Conservation (phyloP, 192 early-diverging fungal genomes). For the Linnemannia exigua region DNA sequence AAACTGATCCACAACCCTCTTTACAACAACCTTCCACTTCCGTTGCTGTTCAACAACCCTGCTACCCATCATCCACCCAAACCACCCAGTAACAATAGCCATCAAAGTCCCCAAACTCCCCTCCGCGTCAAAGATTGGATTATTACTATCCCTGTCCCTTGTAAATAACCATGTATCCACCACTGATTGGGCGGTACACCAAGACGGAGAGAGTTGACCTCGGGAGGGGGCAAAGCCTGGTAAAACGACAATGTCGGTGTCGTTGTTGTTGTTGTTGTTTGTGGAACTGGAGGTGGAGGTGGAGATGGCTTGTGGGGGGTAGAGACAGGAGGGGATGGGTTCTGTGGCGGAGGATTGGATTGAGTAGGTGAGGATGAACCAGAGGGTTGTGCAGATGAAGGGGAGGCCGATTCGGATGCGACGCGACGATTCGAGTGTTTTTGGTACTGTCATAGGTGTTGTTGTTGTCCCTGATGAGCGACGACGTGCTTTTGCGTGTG, state of each 20-base stretch:
- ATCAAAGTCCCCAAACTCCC: slow-evolving; percentile 63
- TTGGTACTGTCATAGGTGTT: background rate
- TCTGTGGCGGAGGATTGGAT: slow-evolving; percentile 39
- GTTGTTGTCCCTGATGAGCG: too few relatives aligned
- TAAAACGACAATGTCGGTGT: background rate
- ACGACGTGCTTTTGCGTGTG: background rate
- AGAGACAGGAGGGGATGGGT: slow-evolving; percentile 9
- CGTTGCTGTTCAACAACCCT: slow-evolving; percentile 28
- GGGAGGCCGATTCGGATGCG: slow-evolving; percentile 9
- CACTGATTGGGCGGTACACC: slow-evolving; percentile 62
- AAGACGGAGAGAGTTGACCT: slow-evolving; percentile 42
- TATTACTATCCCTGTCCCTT: slow-evolving; percentile 40
- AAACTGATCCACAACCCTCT: background rate
- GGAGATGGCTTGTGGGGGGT: background rate
- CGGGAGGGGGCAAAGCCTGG: background rate
- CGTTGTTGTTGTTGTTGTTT: background rate
- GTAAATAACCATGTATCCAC: slow-evolving; percentile 58
- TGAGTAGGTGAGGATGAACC: slow-evolving; percentile 34
- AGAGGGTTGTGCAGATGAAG: slow-evolving; percentile 20
- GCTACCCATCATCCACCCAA: slow-evolving; percentile 60
- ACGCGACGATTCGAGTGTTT: slow-evolving; percentile 1
- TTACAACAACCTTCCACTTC: background rate
- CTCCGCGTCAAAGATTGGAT: slow-evolving; percentile 61
- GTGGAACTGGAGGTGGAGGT: background rate
- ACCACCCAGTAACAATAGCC: slow-evolving; percentile 59